Evolutionary conservation across 345 rosid species (phyloP), one percentile per base, ranked within the genome.

Genomic region (Cardamine occulta): DNA sequence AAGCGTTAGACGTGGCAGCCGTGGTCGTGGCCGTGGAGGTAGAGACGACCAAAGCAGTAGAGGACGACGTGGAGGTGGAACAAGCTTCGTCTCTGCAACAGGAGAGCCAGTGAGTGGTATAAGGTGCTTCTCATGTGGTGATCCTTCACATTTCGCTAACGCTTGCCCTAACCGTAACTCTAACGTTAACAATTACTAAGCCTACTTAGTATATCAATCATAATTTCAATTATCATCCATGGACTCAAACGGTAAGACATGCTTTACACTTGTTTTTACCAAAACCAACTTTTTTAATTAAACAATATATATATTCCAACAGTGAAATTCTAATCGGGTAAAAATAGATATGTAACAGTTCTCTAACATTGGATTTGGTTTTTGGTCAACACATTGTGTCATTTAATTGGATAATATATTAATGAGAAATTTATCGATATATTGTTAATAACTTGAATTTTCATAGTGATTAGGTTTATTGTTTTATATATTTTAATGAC

Each of bases 121-220:
- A 82, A 85, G 97, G 74, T 94, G 98, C 72, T 95, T 63, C 72
- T 84, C 80, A 39, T 92, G 99, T 73, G 97, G 97, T 53, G 99
- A 95, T 82, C 99, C 98, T 64, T 90, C 96, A 8, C 98, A 95
- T 79, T 90, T 95, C 40, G 98, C 97, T 17, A 89, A 87, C 63
- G 87, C 63, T 68, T 95, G 98, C 82, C 96, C 97, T 15, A 86
- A 81, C 47, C 93, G 96, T 53, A 86, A 84, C 79, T 62, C 83
- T 49, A 74, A 63, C 75, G 73, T 66, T 65, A 71, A 64, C 56
- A 45, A 45, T 45, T 45, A 45, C 8, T 45, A 45, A 45, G 49
- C 8, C 8, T n/a, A 45, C 51, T n/a, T 45, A 45, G 9, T 45
- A n/a, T 45, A 7, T 45, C n/a, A 15, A 45, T 45, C 21, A n/a